These are phyloP conservation scores for Cucumis sativus DNA, from an alignment of 306 rosid genomes.

Conservation along the genomic window DNA sequence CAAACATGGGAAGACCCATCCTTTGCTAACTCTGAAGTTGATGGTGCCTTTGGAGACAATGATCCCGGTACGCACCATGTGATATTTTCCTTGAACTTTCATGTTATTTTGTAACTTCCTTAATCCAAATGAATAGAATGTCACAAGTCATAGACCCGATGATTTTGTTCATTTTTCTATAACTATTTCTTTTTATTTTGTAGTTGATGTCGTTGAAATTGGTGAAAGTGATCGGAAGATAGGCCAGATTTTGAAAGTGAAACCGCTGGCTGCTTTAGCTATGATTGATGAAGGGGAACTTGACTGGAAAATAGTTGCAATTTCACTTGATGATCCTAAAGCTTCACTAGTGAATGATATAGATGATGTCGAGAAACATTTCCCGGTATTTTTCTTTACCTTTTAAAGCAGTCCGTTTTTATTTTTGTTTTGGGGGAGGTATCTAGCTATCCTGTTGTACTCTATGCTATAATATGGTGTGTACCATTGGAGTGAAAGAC, in stretches of 20 bases:
- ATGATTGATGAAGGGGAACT: slow-evolving; percentile 99
- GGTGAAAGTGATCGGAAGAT: slow-evolving; percentile 59
- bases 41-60: slow-evolving; percentile 89
- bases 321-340: slow-evolving; percentile 88
- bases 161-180: not conserved
- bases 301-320: slow-evolving; percentile 97
- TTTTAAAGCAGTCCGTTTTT: not conserved
- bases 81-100: slow-evolving; percentile 2
- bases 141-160: not conserved
- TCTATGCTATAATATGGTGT: not conserved
- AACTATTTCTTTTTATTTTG: slow-evolving; percentile 9
- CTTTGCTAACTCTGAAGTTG: slow-evolving; percentile 67
- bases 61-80: slow-evolving; percentile 52
- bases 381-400: slow-evolving; percentile 51
- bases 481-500: not conserved
- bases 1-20: slow-evolving; percentile 99
- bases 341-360: slow-evolving; percentile 73
- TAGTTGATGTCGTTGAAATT: slow-evolving; percentile 90
- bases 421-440: not conserved
- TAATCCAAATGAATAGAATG: not conserved
- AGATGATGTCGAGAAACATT: slow-evolving; percentile 83
- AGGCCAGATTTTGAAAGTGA: slow-evolving; percentile 72
- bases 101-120: not conserved
- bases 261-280: slow-evolving; percentile 92
- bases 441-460: not conserved